Evolutionary conservation across 2,329 filamentous ascomycete genomes (phyloP).

Genomic region (Akanthomyces lecanii): DNA sequence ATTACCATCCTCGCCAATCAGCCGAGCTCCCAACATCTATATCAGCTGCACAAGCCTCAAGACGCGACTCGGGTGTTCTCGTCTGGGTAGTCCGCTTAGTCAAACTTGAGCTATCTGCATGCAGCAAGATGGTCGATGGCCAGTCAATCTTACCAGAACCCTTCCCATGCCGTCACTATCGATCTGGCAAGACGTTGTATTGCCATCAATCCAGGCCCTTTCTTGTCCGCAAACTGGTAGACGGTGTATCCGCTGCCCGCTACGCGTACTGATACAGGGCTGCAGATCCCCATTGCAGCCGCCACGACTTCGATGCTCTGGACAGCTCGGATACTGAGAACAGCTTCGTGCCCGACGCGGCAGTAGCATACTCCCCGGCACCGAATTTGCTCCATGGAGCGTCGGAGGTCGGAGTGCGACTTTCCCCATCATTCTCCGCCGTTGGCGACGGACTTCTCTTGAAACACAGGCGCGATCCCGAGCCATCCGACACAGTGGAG

Average conservation of each 20-base stretch:
- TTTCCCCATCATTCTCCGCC: not conserved
- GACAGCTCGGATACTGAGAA: not conserved
- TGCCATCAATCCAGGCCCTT: not conserved
- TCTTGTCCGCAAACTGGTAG: not conserved
- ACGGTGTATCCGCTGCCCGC: not conserved
- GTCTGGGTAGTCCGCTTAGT: not conserved
- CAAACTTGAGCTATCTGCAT: not conserved
- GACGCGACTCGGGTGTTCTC: not conserved
- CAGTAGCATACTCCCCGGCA: not conserved
- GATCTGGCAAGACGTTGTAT: not conserved
- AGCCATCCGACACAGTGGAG: conserved; percentile 4
- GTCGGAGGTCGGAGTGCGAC: conserved; percentile 2
- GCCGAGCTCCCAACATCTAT: no score
- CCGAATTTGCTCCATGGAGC: not conserved
- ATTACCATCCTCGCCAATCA: not conserved
- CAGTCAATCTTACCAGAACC: not conserved
- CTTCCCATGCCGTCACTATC: not conserved
- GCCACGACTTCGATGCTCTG: not conserved
- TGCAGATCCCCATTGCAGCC: not conserved
- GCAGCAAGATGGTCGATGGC: not conserved
- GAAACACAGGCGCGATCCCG: not conserved
- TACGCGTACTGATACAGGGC: not conserved
- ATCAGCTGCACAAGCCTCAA: not conserved
- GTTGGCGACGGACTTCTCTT: conserved; percentile 3
- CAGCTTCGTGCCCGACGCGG: not conserved